Conservation (phyloP, 768 basidiomycete species). For the Tylopilus cervinicoccineus region DNA sequence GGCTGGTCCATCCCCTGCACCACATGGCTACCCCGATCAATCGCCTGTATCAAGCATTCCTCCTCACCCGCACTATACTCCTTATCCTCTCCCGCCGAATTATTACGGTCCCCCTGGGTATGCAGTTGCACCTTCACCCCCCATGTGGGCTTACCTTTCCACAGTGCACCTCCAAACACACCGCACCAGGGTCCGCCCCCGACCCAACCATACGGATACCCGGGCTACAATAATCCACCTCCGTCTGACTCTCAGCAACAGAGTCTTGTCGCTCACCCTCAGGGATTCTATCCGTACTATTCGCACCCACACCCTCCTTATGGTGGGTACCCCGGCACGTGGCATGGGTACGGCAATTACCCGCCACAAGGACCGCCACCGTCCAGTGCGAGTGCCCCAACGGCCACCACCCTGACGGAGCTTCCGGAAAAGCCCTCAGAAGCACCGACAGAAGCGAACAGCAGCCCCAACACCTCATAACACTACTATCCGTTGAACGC, state of each 20-base stretch:
- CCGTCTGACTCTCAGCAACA: conserved; percentile 28
- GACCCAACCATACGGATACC: conserved; percentile 23
- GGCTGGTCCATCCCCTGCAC: conserved; percentile 17
- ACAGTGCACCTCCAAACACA: conserved; percentile 19
- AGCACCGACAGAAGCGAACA: conserved; percentile 13
- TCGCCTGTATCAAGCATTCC: conserved; percentile 22
- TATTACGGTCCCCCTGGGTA: conserved; percentile 33
- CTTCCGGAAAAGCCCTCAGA: conserved; percentile 27
- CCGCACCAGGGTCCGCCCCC: conserved; percentile 20
- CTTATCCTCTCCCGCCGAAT: conserved; percentile 30
- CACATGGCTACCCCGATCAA: conserved; percentile 29
- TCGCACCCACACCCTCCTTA: conserved; percentile 26
- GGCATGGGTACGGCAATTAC: conserved; percentile 30
- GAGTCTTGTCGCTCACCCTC: conserved; percentile 13
- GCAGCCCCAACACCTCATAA: conserved; percentile 20
- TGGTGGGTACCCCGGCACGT: conserved; percentile 26
- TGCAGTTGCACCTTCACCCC: conserved; percentile 1
- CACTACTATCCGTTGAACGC: conserved; percentile 2
- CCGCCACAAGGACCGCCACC: conserved; percentile 27
- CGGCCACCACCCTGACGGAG: conserved; percentile 15
- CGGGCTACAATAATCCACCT: conserved; percentile 18
- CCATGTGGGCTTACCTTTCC: conserved; percentile 14
- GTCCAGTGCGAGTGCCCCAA: conserved; percentile 9
- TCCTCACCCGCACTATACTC: conserved; percentile 29
- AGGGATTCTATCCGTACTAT: conserved; percentile 33